These are phyloP conservation scores for Thermothielavioides terrestris DNA, from an alignment of 495 filamentous ascomycete species.

Conservation along the genomic window DNA sequence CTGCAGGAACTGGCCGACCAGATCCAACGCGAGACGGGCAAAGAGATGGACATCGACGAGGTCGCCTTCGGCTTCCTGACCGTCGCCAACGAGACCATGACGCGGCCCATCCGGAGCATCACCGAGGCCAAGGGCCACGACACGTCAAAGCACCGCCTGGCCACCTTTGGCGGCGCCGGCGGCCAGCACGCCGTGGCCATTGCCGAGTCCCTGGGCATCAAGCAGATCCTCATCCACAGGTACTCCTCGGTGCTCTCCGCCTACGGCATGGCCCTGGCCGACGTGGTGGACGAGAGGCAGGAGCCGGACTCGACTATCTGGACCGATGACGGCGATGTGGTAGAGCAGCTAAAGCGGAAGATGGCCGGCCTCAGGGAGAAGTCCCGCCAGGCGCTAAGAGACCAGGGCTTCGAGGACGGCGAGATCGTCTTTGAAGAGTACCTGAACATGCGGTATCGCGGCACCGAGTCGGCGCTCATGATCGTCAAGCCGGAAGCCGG, in stretches of 20 bases:
- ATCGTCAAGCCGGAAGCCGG: conserved; percentile 59
- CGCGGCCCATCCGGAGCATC: conserved; percentile 78
- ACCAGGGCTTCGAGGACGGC: conserved; percentile 66
- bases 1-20: conserved; percentile 70
- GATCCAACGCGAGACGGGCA: conserved; percentile 61
- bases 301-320: conserved; percentile 83
- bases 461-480: conserved; percentile 84
- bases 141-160: conserved; percentile 79
- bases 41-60: conserved; percentile 75
- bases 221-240: conserved; percentile 77
- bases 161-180: conserved; percentile 90
- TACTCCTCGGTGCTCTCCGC: conserved; percentile 94
- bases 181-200: conserved; percentile 97
- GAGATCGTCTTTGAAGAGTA: conserved; percentile 79
- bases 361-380: conserved; percentile 60
- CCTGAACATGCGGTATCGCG: conserved; percentile 81
- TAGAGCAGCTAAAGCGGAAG: conserved; percentile 44
- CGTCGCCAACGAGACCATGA: conserved; percentile 96
- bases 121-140: conserved; percentile 93
- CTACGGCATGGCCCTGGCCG: conserved; percentile 93
- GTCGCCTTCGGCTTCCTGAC: conserved; percentile 86
- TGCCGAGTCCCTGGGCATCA: conserved; percentile 78
- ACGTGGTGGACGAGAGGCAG: conserved; percentile 88
- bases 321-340: conserved; percentile 46
- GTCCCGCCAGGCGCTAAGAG: conserved; percentile 52